These are phyloP conservation scores for Ceriops zippeliana DNA, from an alignment of 345 rosid species.

Conservation along the genomic window DNA sequence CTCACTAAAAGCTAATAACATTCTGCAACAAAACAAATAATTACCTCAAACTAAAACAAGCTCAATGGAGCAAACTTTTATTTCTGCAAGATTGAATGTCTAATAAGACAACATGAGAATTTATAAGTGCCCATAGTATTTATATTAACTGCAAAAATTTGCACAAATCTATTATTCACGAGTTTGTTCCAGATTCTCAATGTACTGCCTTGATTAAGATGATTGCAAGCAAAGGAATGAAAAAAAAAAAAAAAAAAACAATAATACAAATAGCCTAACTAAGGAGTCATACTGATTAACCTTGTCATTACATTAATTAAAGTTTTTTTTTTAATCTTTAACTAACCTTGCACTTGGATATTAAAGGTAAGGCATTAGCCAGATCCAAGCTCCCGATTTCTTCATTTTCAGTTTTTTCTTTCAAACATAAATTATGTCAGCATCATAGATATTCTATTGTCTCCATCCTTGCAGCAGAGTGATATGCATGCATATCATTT, in stretches of 20 bases:
- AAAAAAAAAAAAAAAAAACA: background rate
- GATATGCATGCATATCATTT: too few relatives aligned
- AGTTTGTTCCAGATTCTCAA: background rate
- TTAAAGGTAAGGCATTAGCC: background rate
- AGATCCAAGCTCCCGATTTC: background rate
- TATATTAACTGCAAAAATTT: background rate
- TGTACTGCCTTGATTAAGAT: background rate
- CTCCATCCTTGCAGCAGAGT: too few relatives aligned
- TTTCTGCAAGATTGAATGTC: background rate
- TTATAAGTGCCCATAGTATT: background rate
- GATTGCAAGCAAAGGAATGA: background rate
- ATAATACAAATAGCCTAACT: background rate
- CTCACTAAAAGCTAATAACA: conserved; percentile 83
- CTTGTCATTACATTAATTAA: too few relatives aligned
- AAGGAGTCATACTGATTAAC: too few relatives aligned
- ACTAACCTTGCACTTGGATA: background rate
- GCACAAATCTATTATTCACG: too few relatives aligned
- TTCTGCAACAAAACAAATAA: conserved; percentile 48
- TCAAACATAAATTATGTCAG: background rate
- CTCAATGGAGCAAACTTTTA: background rate
- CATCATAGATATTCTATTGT: background rate
- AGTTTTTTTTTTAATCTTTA: too few relatives aligned
- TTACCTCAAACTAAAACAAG: background rate
- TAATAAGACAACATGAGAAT: background rate
- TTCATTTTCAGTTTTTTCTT: background rate